A percentile compares a stretch with the other conserved stretches of the same genome.
Evolutionary conservation across 345 rosid genomes (phyloP).

Genomic region (Melaleuca alternifolia): DNA sequence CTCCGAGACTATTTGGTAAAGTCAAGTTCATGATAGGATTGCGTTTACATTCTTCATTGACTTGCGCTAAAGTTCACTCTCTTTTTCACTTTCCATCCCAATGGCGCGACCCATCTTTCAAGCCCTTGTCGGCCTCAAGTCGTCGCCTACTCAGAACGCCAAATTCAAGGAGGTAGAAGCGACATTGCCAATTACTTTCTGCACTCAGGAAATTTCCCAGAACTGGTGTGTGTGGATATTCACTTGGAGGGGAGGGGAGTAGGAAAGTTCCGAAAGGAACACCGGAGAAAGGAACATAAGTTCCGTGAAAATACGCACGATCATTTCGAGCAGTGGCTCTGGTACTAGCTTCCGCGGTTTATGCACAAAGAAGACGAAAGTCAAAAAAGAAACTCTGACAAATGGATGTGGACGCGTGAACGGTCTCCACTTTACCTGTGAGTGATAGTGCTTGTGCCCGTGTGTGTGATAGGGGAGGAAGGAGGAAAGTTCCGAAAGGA

Average conservation of each 20-base stretch:
- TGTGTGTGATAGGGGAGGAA: too few relatives aligned
- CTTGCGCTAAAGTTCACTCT: neutral
- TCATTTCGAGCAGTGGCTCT: neutral
- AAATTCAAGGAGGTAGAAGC: too few relatives aligned
- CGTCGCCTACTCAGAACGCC: too few relatives aligned
- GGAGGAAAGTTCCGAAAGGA: too few relatives aligned
- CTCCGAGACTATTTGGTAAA: too few relatives aligned
- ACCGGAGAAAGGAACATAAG: neutral
- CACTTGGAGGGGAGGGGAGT: too few relatives aligned
- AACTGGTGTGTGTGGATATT: too few relatives aligned
- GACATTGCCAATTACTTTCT: neutral
- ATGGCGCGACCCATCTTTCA: neutral
- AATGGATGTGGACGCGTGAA: too few relatives aligned
- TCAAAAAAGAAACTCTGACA: too few relatives aligned
- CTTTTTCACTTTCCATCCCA: neutral
- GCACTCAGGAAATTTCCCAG: neutral
- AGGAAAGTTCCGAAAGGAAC: neutral
- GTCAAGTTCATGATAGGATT: neutral
- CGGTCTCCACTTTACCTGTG: too few relatives aligned
- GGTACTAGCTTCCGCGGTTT: neutral
- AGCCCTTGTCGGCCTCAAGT: too few relatives aligned
- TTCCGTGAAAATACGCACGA: neutral
- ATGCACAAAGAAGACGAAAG: neutral
- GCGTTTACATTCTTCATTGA: neutral
- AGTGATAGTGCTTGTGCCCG: too few relatives aligned